phyloP scores from a whole-genome alignment of 805 yeast genomes.

The Starmerella gropengiesseri region DNA sequence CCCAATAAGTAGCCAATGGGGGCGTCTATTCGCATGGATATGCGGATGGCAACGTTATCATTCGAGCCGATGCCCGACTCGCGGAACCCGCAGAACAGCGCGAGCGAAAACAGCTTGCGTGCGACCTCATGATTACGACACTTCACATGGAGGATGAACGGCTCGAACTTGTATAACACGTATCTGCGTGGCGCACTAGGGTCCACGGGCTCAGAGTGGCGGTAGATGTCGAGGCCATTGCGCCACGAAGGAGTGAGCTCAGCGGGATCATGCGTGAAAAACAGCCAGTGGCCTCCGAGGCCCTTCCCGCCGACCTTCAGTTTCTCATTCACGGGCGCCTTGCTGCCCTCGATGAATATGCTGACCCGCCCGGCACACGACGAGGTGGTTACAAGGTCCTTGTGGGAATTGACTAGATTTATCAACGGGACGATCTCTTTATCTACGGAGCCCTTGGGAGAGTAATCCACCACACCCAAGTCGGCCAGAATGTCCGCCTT shows the following conservation, averaged over 20 bases:
- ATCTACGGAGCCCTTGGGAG: constrained; percentile 86
- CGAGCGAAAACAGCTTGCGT: constrained; percentile 48
- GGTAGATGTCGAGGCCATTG: constrained; percentile 21
- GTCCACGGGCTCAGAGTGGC: constrained; percentile 11
- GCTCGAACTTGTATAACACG: constrained; percentile 70
- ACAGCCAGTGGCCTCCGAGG: constrained; percentile 73
- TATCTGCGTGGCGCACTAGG: constrained; percentile 37
- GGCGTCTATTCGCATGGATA: constrained; percentile 59
- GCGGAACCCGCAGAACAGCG: constrained; percentile 77
- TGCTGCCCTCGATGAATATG: constrained; percentile 67
- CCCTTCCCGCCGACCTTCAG: constrained; percentile 66
- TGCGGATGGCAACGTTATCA: constrained; percentile 64
- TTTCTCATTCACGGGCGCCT: constrained; percentile 30
- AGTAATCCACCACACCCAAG: constrained; percentile 32
- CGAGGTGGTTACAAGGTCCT: constrained; percentile 72
- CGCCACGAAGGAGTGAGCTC: constrained; percentile 33
- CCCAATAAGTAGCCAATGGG: constrained; percentile 55
- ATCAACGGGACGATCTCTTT: constrained; percentile 62
- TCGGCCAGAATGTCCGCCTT: constrained; percentile 22
- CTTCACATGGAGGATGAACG: constrained; percentile 73
- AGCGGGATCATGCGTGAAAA: constrained; percentile 55
- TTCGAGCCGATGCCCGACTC: constrained; percentile 80
- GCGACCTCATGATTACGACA: constrained; percentile 56
- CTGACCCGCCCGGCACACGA: constrained; percentile 83
- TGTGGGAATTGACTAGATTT: constrained; percentile 48